A percentile compares a stretch with the other conserved stretches of the same genome.
phyloP scores from a whole-genome alignment of 1,139 yeast genomes.

The Candida pseudoviswanathii region DNA sequence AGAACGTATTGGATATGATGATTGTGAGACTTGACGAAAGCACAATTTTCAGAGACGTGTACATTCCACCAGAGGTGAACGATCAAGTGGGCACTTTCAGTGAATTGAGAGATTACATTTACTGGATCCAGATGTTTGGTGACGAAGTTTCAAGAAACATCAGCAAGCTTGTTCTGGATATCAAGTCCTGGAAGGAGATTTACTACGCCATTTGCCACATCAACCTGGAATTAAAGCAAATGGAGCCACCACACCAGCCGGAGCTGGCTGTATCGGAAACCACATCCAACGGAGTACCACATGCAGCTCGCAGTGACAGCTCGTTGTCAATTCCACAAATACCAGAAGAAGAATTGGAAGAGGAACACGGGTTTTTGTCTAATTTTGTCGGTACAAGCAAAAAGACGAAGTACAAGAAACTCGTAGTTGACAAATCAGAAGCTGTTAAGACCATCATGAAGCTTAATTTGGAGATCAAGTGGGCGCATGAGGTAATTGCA shows the following conservation, averaged over 20 bases:
- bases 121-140: conserved; percentile 30
- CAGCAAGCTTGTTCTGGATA: conserved; percentile 35
- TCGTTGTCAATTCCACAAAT: conserved; percentile 13
- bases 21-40: conserved; percentile 18
- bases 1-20: conserved; percentile 24
- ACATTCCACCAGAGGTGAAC: conserved; percentile 12
- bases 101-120: conserved; percentile 22
- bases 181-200: conserved; percentile 56
- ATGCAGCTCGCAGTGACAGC: conserved; percentile 8
- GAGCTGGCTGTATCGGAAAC: too few species aligned
- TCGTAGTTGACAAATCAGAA: conserved; percentile 34
- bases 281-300: not conserved
- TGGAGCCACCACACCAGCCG: conserved; percentile 12
- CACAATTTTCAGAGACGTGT: conserved; percentile 9
- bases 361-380: conserved; percentile 34
- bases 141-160: conserved; percentile 43
- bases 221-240: conserved; percentile 31
- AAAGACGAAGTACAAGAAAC: conserved; percentile 34
- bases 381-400: conserved; percentile 36
- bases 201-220: conserved; percentile 30
- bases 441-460: conserved; percentile 35
- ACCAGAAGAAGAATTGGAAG: conserved; percentile 15
- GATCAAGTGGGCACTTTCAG: conserved; percentile 20
- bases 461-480: conserved; percentile 40
- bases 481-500: conserved; percentile 61